Conservation (phyloP, 495 filamentous ascomycete species). For the Mycothermus thermophilus region DNA sequence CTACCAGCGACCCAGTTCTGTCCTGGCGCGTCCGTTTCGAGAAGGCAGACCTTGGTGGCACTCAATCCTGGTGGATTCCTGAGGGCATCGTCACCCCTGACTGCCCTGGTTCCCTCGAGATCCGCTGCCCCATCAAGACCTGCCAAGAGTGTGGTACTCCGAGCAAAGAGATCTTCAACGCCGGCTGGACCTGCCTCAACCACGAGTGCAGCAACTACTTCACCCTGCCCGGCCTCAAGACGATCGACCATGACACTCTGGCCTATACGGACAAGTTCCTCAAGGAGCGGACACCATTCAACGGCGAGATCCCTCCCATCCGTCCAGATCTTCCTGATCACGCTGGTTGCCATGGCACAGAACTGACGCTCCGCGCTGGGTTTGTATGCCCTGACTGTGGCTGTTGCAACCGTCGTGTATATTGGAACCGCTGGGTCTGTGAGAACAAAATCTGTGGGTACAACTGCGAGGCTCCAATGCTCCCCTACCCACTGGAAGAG, state of each 20-base stretch:
- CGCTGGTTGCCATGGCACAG: conserved; percentile 18
- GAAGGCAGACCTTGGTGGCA: conserved; percentile 44
- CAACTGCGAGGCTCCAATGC: conserved; percentile 21
- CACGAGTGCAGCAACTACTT: conserved; percentile 45
- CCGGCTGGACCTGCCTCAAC: conserved; percentile 61
- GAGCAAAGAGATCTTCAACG: conserved; percentile 27
- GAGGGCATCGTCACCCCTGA: neutral
- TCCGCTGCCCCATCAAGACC: conserved; percentile 2
- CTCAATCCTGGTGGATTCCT: conserved; percentile 55
- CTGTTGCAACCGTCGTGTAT: conserved; percentile 45
- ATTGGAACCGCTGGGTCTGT: conserved; percentile 57
- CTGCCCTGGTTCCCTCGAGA: neutral
- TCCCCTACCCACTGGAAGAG: conserved; percentile 17
- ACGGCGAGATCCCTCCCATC: conserved; percentile 13
- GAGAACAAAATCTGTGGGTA: conserved; percentile 37
- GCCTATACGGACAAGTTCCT: conserved; percentile 48
- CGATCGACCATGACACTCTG: conserved; percentile 23
- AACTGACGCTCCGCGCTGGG: conserved; percentile 31
- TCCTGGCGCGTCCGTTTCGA: conserved; percentile 53
- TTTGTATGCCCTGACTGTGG: conserved; percentile 62
- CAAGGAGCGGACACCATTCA: conserved; percentile 21
- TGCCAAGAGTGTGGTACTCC: conserved; percentile 14
- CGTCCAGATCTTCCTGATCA: conserved; percentile 18
- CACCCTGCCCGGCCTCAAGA: conserved; percentile 19
- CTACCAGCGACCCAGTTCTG: conserved; percentile 19